Evolutionary conservation across 148 eudicot genomes (phyloP), one percentile per base, ranked within the genome.

Genomic region (Cornus controversa): DNA sequence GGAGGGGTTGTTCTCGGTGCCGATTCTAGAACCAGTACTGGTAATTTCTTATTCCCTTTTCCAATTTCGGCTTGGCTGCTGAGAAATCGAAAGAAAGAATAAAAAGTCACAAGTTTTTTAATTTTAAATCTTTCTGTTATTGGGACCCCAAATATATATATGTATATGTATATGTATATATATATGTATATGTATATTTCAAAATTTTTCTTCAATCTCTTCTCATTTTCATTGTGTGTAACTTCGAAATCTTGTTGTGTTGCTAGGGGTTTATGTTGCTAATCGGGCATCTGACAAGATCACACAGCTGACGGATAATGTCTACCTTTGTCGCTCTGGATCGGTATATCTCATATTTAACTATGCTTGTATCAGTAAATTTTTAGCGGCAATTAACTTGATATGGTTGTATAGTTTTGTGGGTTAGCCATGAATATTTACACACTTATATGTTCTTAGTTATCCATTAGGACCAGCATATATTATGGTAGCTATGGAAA

Each of bases 281-380:
- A 96, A 96, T 85, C 90, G 99, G 82, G 99, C 99, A 16, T 96
- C 99, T n/a, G 99, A 96, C 78, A 96, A 96, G 84, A 93, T 96
- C 80, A 93, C 97, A 0, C 88, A 96, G 86, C 88, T 96, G 47
- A 93, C 99, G 37, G 99, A 96, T 74, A 96, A 92, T 85, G 97
- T 96, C 67, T 96, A 92, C 64, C 79, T 93, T 31, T 96, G 99
- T 71, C 99, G 99, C 70, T 96, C 99, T 65, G 99, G 99, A 82
- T 96, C 99, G 92, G 99, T 96, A 91, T 9, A 26, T 67, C 79
- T 36, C 24, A 22, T 60, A 4, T 60, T 60, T 9, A 60, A 31
- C 34, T 18, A 20, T 60, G 23, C 24, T 60, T 22, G 8, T 60
- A 54, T 54, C 15, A 54, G 20, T 10, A 54, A 8, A 40, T 2